phyloP scores from a whole-genome alignment of 805 yeast species.

The Zygotorulaspora sp. region DNA sequence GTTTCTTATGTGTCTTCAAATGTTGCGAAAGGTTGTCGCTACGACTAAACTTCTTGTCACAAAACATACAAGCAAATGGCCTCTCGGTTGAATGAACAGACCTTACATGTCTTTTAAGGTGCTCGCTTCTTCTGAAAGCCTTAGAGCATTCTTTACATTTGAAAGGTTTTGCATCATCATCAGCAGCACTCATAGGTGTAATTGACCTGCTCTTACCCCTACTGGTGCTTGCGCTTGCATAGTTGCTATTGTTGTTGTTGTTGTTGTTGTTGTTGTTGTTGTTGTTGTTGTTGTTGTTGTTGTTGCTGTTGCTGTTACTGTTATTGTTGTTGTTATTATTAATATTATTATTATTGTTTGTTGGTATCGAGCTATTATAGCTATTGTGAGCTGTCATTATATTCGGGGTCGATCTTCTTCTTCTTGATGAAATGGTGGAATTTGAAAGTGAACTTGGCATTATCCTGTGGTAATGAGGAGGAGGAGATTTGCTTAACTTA shows the following conservation, averaged over 20 bases:
- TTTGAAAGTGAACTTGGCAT: constrained; percentile 6
- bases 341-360: neutral
- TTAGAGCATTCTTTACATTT: constrained; percentile 38
- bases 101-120: constrained; percentile 60
- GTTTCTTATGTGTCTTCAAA: constrained; percentile 46
- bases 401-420: constrained; percentile 17
- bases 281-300: constrained; percentile 7
- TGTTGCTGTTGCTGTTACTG: constrained; percentile 2
- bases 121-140: constrained; percentile 58
- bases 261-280: neutral
- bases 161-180: constrained; percentile 36
- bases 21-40: constrained; percentile 67
- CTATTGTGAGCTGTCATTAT: constrained; percentile 11
- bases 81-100: constrained; percentile 59
- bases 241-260: neutral
- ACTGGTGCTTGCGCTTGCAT: neutral
- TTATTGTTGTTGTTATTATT: constrained; percentile 9
- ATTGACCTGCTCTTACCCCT: constrained; percentile 14
- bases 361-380: constrained; percentile 1
- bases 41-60: constrained; percentile 59
- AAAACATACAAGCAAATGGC: constrained; percentile 54
- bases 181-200: constrained; percentile 17
- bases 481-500: constrained; percentile 11
- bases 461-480: constrained; percentile 11
- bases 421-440: constrained; percentile 8